Evolutionary conservation across 306 rosid genomes (phyloP).

Genomic region (Adenanthera pavonina): DNA sequence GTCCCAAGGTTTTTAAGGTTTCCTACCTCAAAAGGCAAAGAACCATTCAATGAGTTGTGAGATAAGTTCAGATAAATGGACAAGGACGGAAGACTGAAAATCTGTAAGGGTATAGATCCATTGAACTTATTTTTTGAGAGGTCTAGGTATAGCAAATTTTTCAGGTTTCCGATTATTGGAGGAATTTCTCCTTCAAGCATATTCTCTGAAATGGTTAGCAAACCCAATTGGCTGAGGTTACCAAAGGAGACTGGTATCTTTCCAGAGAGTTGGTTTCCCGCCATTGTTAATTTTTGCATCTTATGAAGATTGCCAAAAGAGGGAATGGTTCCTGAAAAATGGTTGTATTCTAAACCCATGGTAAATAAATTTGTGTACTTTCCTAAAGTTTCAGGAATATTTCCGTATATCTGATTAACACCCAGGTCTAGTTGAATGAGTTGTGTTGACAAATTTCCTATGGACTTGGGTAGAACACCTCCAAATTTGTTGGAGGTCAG

Average conservation of each 20-base stretch:
- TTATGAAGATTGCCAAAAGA: background rate
- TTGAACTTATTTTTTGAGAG: background rate
- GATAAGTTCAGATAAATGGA: background rate
- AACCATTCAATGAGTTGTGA: background rate
- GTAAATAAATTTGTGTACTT: background rate
- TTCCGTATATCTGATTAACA: background rate
- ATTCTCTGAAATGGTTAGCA: background rate
- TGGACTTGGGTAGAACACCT: background rate
- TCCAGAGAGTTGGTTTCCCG: background rate
- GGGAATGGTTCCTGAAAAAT: background rate
- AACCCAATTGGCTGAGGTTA: background rate
- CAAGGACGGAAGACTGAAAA: background rate
- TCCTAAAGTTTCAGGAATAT: background rate
- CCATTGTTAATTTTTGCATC: background rate
- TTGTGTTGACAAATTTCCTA: constrained; percentile 2
- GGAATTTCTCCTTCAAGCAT: constrained; percentile 1
- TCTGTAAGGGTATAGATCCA: background rate
- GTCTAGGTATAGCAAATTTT: background rate
- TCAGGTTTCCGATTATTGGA: background rate
- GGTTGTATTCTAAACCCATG: background rate
- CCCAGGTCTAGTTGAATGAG: background rate
- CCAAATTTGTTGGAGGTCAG: background rate
- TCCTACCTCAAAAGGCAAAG: background rate
- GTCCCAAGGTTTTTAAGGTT: background rate
- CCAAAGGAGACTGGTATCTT: background rate